Evolutionary conservation across 177 flowering plant genomes (phyloP), one percentile per base, ranked within the genome.

Genomic region (Telopea speciosissima): DNA sequence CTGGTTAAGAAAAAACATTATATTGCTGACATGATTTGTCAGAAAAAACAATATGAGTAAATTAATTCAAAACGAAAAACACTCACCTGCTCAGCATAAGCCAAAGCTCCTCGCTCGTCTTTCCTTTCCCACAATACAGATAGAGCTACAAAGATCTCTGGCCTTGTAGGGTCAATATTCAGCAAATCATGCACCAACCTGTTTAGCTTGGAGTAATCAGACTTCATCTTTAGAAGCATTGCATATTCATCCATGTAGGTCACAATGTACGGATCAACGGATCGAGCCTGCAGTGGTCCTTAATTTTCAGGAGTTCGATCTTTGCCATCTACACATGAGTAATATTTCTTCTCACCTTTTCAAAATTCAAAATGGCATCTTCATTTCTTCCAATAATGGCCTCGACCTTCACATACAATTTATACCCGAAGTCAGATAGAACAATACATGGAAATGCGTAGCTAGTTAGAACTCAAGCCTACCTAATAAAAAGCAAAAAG

Each of bases 231-330:
- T 71, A 95, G 81, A 80, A 95, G 98, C 92, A 95, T 89, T 22
- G 99, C 99, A 87, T 91, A 95, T 83, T 95, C 99, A 82, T 95
- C 99, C 99, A 95, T 95, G 75, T 88, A 93, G 17, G 97, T 89
- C 60, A 90, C 68, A 44, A 88, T 66, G 71, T 82, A 88, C 31
- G 98, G 99, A 84, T 95, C 99, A 77, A 87, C 70, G 31, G 88
- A 82, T 66, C 97, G 91, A 75, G 83, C 99, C 99, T 95, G 88
- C 56, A 33, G 77, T 75, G 73, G 62, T 75, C 54, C 64, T 68
- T 70, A 54, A 66, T 62, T 61, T 74, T 76, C 65, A 70, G 40
- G 24, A 54, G 24, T 62, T 68, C 22, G 63, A 63, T 33, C 21
- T 14, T 24, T 49, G 8, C 16, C 19, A 13, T 59, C 19, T 16